Conservation (phyloP, 352 stramenopile genomes). For the Pseudoperonospora humuli region DNA sequence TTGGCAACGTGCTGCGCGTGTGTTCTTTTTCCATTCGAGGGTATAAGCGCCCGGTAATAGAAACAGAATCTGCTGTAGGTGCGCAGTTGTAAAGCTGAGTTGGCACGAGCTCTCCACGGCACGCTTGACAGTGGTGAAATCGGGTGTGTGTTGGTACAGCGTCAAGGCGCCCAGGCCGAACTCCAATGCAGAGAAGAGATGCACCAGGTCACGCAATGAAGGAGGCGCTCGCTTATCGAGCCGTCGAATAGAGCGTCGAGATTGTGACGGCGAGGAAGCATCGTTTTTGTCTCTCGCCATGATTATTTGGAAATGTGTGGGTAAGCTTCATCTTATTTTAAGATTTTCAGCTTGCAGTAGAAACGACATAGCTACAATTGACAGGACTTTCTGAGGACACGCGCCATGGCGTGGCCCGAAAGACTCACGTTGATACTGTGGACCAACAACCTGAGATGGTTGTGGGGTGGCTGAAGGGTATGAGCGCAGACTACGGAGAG, state of each 20-base stretch:
- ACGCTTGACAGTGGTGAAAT: conserved; percentile 52
- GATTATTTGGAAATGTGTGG: background rate
- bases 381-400: no score
- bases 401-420: no score
- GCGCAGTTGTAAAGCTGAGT: conserved; percentile 37
- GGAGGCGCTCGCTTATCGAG: conserved; percentile 36
- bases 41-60: conserved; percentile 43
- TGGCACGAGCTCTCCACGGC: conserved; percentile 66
- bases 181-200: conserved; percentile 62
- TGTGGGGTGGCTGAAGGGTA: no score
- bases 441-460: no score
- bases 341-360: no score
- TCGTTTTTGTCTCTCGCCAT: conserved; percentile 1
- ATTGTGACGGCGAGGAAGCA: background rate
- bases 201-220: conserved; percentile 35
- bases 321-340: no score
- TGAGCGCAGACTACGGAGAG: no score
- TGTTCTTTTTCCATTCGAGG: conserved; percentile 39
- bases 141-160: conserved; percentile 63
- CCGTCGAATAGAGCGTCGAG: conserved; percentile 1
- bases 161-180: conserved; percentile 60
- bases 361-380: no score
- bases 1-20: conserved; percentile 15
- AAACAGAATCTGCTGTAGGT: conserved; percentile 53
- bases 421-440: no score